Percentiles rank a stretch among this genome's conserved stretches.
Evolutionary conservation across 345 rosid species (phyloP).

Genomic region (Rubroshorea leprosula): DNA sequence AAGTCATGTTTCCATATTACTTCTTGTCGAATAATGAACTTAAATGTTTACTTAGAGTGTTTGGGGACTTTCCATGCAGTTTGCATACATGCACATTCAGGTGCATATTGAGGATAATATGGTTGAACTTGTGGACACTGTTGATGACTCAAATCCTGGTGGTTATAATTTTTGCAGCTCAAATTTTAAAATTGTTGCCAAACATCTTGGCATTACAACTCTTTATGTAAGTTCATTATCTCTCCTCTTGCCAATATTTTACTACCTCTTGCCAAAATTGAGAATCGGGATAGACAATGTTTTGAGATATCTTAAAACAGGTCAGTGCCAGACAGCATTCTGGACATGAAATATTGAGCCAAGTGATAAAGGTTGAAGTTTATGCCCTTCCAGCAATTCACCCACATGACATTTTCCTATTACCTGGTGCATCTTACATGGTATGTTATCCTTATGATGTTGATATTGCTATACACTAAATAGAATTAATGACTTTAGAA

Average conservation of each 20-base stretch:
- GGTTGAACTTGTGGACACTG: conserved; percentile 45
- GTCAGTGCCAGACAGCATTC: conserved; percentile 72
- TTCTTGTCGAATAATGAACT: not conserved
- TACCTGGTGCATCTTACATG: conserved; percentile 83
- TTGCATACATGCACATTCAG: conserved; percentile 55
- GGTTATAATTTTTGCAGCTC: conserved; percentile 37
- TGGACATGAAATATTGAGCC: conserved; percentile 71
- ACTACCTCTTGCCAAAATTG: conserved; percentile 2
- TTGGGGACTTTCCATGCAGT: conserved; percentile 48
- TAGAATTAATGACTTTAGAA: not conserved
- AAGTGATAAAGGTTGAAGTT: conserved; percentile 75
- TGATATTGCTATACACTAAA: not conserved
- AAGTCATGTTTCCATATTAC: not conserved
- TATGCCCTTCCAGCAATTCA: conserved; percentile 71
- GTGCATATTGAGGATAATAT: conserved; percentile 67
- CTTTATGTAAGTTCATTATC: conserved; percentile 54
- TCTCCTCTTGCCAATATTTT: conserved; percentile 12
- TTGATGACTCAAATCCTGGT: conserved; percentile 32
- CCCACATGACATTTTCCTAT: conserved; percentile 66
- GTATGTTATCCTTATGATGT: conserved; percentile 35
- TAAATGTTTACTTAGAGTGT: not conserved
- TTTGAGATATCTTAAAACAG: conserved; percentile 38
- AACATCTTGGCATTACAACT: conserved; percentile 70
- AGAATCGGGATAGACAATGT: conserved; percentile 14
- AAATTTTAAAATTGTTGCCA: conserved; percentile 57